phyloP scores from a whole-genome alignment of 129 eudicot genomes.

The Apium graveolens region DNA sequence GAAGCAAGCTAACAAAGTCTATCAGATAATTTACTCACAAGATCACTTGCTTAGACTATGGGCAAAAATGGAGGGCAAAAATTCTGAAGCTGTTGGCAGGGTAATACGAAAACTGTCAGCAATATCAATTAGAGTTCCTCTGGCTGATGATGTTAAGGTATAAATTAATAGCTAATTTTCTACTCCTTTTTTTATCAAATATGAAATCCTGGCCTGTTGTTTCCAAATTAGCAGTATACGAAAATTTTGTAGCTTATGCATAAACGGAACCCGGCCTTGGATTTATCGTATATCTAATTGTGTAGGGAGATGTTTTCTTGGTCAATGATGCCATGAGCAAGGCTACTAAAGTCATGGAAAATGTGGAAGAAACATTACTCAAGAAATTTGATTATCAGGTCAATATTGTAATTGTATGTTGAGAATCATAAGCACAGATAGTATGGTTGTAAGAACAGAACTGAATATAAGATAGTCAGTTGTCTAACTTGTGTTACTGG shows the following conservation, averaged over 20 bases:
- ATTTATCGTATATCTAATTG: neutral
- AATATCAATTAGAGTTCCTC: slow-evolving; percentile 49
- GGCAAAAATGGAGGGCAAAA: slow-evolving; percentile 57
- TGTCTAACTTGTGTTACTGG: neutral
- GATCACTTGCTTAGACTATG: slow-evolving; percentile 49
- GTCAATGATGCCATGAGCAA: neutral
- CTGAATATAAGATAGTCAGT: neutral
- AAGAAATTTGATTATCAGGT: slow-evolving; percentile 8
- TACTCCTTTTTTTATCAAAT: neutral
- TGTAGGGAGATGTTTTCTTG: slow-evolving; percentile 1
- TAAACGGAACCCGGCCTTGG: neutral
- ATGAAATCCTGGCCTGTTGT: neutral
- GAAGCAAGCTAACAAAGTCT: slow-evolving; percentile 37
- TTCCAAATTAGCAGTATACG: neutral
- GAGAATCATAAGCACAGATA: neutral
- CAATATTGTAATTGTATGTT: neutral
- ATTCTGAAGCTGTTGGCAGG: slow-evolving; percentile 68
- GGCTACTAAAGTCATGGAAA: neutral
- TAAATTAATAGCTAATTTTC: neutral
- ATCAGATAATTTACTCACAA: slow-evolving; percentile 39
- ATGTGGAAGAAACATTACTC: neutral
- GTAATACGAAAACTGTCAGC: slow-evolving; percentile 65
- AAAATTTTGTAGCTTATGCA: neutral
- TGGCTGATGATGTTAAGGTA: slow-evolving; percentile 64
- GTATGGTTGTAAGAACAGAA: neutral